Base-by-base conservation (phyloP, 768 basidiomycete species). In the Albatrellus ellisii region DNA sequence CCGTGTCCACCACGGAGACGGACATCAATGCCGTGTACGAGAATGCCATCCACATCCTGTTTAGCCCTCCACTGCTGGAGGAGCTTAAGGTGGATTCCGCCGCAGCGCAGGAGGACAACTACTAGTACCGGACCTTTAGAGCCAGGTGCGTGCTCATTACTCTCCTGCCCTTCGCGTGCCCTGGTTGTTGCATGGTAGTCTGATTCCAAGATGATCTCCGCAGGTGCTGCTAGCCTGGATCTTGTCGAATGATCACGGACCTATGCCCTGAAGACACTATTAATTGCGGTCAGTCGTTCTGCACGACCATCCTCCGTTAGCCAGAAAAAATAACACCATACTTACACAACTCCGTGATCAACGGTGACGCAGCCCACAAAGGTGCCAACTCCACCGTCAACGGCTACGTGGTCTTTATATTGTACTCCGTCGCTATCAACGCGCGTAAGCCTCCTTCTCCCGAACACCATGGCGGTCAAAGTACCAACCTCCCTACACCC, bases 21-120 rank as follows among this genome's bases (percentile, higher is more conserved):
- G 92, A 95, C 54, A 80, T 89, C 59, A 79, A 91, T 53, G 77
- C 80, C 26, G 72, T 81, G 41, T 98, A 95, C 55, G 87, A 94
- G 47, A 87, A 92, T 48, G 94, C 94, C 3, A 72, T 91, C 28
- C 77, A 81, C 51, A 75, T 90, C 2, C 61, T 97, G 39, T 69
- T 71, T 12, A 73, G 73, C 8, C 89, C 91, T 59, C 67, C 86
- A 21, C 81, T 83, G 2, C 84, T 83, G 58, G 72, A 61, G 37
- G 79, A 82, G 26, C 54, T 61, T 20, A 79, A 72, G 50, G 69
- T 69, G 0, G 84, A 90, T 57, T 53, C 57, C 22, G 56, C 62
- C 45, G 83, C 80, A 4, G 54, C 68, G 48, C 77, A 88, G 58
- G 85, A 90, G 56, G 88, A 92, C 64, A n/a, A n/a, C n/a, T n/a